Percentiles rank a stretch among this genome's conserved stretches.
Conservation (phyloP, 2,329 filamentous ascomycete species). For the Aspergillus bombycis region DNA sequence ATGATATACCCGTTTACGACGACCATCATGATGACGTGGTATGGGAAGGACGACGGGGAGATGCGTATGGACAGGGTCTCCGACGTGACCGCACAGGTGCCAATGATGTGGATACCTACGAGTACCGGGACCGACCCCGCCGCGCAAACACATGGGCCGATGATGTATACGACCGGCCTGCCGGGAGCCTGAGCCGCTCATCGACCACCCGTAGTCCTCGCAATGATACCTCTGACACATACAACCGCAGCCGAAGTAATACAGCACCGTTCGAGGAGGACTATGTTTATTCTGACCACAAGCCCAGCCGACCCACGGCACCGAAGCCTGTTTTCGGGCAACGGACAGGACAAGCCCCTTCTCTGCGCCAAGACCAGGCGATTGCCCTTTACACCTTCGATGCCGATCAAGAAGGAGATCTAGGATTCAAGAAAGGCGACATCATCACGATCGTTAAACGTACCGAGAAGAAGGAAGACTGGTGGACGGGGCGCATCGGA, state of each 20-base stretch:
- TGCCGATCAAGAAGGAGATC: constrained; percentile 85
- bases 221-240: constrained; percentile 34
- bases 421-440: constrained; percentile 97
- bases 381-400: constrained; percentile 94
- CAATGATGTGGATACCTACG: constrained; percentile 55
- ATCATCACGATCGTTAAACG: constrained; percentile 93
- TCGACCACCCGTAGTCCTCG: constrained; percentile 35
- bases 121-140: constrained; percentile 56
- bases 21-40: constrained; percentile 78
- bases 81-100: constrained; percentile 59
- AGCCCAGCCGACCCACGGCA: constrained; percentile 77
- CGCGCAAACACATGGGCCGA: constrained; percentile 54
- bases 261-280: constrained; percentile 48
- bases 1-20: constrained; percentile 89
- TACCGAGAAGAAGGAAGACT: constrained; percentile 91
- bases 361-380: constrained; percentile 70
- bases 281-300: constrained; percentile 61
- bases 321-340: constrained; percentile 82
- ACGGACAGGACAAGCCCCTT: constrained; percentile 43
- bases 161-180: constrained; percentile 51
- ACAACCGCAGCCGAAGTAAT: constrained; percentile 40
- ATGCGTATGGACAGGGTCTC: constrained; percentile 69
- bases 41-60: constrained; percentile 76
- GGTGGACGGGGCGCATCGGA: constrained; percentile 95
- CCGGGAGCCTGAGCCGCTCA: constrained; percentile 38